These are phyloP conservation scores for Chaetoceros muelleri DNA, from an alignment of 108 stramenopile genomes.

Conservation along the genomic window DNA sequence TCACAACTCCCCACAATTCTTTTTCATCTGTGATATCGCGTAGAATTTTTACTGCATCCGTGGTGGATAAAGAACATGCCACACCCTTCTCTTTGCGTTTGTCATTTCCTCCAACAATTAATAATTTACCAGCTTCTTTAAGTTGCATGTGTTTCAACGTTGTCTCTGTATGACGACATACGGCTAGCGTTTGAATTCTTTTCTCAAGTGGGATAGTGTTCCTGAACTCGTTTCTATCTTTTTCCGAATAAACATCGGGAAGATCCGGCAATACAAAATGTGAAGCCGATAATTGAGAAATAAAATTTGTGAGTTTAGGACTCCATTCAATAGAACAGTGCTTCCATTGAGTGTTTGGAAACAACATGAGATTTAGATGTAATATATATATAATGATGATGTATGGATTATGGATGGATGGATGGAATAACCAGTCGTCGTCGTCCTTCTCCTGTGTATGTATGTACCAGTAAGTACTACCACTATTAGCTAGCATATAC, in stretches of 20 bases:
- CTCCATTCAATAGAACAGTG: conserved; percentile 28
- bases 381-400: no score
- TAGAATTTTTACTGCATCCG: conserved; percentile 21
- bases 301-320: conserved; percentile 9
- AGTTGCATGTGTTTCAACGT: conserved; percentile 5
- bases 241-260: conserved; percentile 4
- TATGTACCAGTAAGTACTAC: no score
- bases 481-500: no score
- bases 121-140: conserved; percentile 6
- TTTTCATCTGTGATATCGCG: not conserved
- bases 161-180: conserved; percentile 15
- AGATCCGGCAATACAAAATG: conserved; percentile 29
- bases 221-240: conserved; percentile 12
- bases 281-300: conserved; percentile 2
- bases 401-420: no score
- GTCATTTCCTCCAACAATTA: conserved; percentile 34
- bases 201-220: not conserved
- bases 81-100: not conserved
- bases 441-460: no score
- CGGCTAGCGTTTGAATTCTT: conserved; percentile 23
- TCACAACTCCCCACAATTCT: conserved; percentile 26
- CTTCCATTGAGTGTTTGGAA: no score
- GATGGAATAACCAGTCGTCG: no score
- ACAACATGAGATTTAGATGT: no score
- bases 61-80: conserved; percentile 8